A percentile compares a stretch with the other conserved stretches of the same genome.
These are phyloP conservation scores for Fusarium miscanthi DNA, from an alignment of 2,329 filamentous ascomycete genomes.

Conservation along the genomic window DNA sequence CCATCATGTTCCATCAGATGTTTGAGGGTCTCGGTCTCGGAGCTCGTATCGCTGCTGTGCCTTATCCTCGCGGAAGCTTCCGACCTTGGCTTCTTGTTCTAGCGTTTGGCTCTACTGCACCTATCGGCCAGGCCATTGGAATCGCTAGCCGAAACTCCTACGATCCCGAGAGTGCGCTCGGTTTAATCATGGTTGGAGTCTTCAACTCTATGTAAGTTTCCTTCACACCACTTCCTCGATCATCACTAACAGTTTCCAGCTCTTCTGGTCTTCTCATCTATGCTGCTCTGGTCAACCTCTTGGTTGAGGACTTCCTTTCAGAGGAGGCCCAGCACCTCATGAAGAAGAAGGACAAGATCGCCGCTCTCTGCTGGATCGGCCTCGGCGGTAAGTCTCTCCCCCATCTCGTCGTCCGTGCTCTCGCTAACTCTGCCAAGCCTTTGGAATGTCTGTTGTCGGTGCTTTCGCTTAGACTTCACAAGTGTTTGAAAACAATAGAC, in stretches of 20 bases:
- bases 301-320: slow-evolving; percentile 74
- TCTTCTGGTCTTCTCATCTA: slow-evolving; percentile 71
- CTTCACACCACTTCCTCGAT: accelerated
- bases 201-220: slow-evolving; percentile 71
- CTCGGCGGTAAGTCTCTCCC: slow-evolving; percentile 57
- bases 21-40: slow-evolving; percentile 77
- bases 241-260: slow-evolving; percentile 45
- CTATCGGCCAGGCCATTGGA: slow-evolving; percentile 73
- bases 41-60: slow-evolving; percentile 75
- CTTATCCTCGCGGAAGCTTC: slow-evolving; percentile 65
- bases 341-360: slow-evolving; percentile 63
- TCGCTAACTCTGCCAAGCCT: slow-evolving; percentile 15
- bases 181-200: slow-evolving; percentile 71
- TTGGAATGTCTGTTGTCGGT: slow-evolving; percentile 35
- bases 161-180: slow-evolving; percentile 71
- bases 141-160: slow-evolving; percentile 67
- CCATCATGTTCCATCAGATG: slow-evolving; percentile 78
- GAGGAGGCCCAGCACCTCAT: slow-evolving; percentile 63
- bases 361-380: slow-evolving; percentile 63
- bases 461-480: slow-evolving; percentile 25
- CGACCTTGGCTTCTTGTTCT: slow-evolving; percentile 71
- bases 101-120: slow-evolving; percentile 72
- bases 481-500: background rate
- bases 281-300: slow-evolving; percentile 70
- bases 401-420: background rate